Percentiles rank a stretch among this genome's conserved stretches.
Evolutionary conservation across 805 yeast genomes (phyloP).

Genomic region (Ogataea paradorogensis): DNA sequence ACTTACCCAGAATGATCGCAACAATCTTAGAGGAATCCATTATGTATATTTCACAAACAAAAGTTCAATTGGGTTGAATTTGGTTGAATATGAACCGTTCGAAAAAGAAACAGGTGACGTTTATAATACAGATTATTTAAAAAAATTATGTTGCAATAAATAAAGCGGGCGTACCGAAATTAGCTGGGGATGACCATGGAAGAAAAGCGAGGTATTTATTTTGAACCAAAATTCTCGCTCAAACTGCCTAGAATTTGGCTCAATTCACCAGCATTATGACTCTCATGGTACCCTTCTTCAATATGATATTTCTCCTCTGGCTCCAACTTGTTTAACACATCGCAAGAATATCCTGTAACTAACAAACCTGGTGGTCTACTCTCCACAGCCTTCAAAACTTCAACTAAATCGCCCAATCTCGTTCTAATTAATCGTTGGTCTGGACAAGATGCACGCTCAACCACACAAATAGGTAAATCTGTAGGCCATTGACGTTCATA

Average conservation of each 20-base stretch:
- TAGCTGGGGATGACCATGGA: neutral
- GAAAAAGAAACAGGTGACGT: neutral
- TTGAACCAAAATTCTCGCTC: neutral
- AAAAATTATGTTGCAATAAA: neutral
- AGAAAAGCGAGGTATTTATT: neutral
- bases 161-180: neutral
- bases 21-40: conserved; percentile 24
- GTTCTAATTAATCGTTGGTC: conserved; percentile 88
- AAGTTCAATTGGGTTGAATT: neutral
- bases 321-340: conserved; percentile 23
- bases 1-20: conserved; percentile 26
- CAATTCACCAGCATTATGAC: conserved; percentile 1
- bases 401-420: conserved; percentile 59
- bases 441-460: conserved; percentile 90
- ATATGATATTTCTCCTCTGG: conserved; percentile 22
- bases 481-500: conserved; percentile 60
- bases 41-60: neutral
- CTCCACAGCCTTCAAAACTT: conserved; percentile 72
- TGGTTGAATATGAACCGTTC: neutral
- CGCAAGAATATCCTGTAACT: conserved; percentile 77
- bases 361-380: conserved; percentile 91
- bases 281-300: conserved; percentile 25
- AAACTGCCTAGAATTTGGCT: conserved; percentile 3
- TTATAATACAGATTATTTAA: neutral
- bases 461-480: conserved; percentile 73